phyloP scores from a whole-genome alignment of 495 filamentous ascomycete species.

The Penicillium paxilli region DNA sequence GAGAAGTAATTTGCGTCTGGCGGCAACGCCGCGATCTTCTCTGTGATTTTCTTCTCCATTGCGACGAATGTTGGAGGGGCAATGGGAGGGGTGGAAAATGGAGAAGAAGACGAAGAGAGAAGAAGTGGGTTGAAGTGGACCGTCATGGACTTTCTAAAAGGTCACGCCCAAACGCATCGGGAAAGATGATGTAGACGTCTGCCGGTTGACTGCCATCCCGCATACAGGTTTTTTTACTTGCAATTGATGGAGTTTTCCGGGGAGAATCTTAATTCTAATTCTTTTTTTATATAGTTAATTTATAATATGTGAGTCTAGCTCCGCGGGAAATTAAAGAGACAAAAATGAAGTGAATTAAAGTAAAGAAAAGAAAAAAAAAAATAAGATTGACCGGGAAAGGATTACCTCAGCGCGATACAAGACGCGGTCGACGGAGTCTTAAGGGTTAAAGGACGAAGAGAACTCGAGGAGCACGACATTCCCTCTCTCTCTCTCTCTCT shows the following conservation, averaged over 20 bases:
- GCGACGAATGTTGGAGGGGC: slow-evolving; percentile 35
- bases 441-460: no score
- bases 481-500: no score
- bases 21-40: slow-evolving; percentile 92
- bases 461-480: background rate
- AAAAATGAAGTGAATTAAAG: background rate
- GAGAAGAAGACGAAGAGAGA: slow-evolving; percentile 15
- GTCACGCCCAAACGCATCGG: slow-evolving; percentile 12
- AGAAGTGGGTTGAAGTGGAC: slow-evolving; percentile 28
- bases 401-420: slow-evolving; percentile 24
- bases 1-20: slow-evolving; percentile 85
- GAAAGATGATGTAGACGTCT: slow-evolving; percentile 20
- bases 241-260: background rate
- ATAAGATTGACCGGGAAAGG: slow-evolving; percentile 9
- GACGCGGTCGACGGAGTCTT: slow-evolving; percentile 5
- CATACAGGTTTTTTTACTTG: background rate
- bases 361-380: background rate
- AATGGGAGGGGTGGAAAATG: slow-evolving; percentile 18
- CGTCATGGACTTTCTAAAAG: slow-evolving; percentile 18
- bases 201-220: slow-evolving; percentile 19
- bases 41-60: slow-evolving; percentile 76
- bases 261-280: background rate
- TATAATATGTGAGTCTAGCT: background rate
- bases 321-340: background rate
- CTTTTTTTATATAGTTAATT: background rate